Percentiles rank a stretch among this genome's conserved stretches.
Evolutionary conservation across 1,139 yeast genomes (phyloP).

Genomic region (Lodderomyces theae): DNA sequence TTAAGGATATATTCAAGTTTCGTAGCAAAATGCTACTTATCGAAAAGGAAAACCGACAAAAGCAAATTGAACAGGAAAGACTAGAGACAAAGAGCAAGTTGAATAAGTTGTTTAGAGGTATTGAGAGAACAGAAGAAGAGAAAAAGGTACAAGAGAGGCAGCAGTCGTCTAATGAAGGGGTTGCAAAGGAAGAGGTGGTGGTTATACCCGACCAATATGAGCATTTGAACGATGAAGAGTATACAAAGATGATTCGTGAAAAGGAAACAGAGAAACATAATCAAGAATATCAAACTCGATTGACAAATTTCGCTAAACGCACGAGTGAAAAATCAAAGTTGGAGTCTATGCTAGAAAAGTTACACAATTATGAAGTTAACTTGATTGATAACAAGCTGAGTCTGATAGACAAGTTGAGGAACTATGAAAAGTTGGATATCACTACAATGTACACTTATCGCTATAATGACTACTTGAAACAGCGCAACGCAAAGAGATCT

Average conservation of each 20-base stretch:
- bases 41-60: conserved; percentile 55
- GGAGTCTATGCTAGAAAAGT: conserved; percentile 18
- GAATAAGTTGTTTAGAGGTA: conserved; percentile 49
- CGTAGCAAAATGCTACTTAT: conserved; percentile 57
- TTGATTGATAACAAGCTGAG: conserved; percentile 38
- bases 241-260: conserved; percentile 23
- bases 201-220: conserved; percentile 22
- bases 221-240: conserved; percentile 35
- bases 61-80: conserved; percentile 52
- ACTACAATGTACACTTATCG: conserved; percentile 28
- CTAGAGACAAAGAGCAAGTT: conserved; percentile 50
- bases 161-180: background rate
- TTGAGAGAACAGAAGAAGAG: conserved; percentile 25
- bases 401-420: conserved; percentile 32
- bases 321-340: conserved; percentile 18
- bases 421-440: conserved; percentile 11
- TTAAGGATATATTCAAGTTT: conserved; percentile 59
- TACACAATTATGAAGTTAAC: conserved; percentile 30
- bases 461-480: conserved; percentile 38
- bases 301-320: conserved; percentile 20
- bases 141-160: background rate
- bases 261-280: conserved; percentile 19
- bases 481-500: conserved; percentile 27
- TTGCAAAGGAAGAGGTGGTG: conserved; percentile 13
- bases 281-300: conserved; percentile 19